Conservation (phyloP, 2,329 filamentous ascomycete species). For the Fusarium sororula region DNA sequence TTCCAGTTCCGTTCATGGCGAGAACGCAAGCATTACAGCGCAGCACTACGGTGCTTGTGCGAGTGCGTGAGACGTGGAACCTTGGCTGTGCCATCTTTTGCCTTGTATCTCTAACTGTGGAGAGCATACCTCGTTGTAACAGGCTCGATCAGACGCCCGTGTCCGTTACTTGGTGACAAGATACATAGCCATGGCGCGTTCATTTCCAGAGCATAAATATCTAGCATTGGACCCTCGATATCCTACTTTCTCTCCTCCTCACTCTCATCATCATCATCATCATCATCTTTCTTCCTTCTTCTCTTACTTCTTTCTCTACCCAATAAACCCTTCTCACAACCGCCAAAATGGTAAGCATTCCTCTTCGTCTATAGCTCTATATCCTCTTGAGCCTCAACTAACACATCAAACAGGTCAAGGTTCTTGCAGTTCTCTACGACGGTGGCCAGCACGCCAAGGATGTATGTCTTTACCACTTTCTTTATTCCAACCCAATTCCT, state of each 20-base stretch:
- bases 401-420: conserved; percentile 77
- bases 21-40: conserved; percentile 9
- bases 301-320: conserved; percentile 22
- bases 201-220: conserved; percentile 41
- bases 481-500: neutral
- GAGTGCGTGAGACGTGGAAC: conserved; percentile 33
- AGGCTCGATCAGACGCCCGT: conserved; percentile 21
- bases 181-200: conserved; percentile 22
- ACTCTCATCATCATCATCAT: conserved; percentile 32
- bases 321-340: conserved; percentile 28
- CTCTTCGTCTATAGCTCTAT: neutral
- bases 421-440: conserved; percentile 94
- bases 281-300: conserved; percentile 30
- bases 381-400: conserved; percentile 26
- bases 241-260: conserved; percentile 16
- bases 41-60: neutral
- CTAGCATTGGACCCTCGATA: conserved; percentile 29
- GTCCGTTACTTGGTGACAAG: conserved; percentile 19
- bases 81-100: conserved; percentile 22
- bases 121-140: conserved; percentile 15
- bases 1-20: conserved; percentile 29
- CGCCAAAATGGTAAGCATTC: conserved; percentile 43
- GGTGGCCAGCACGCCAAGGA: conserved; percentile 88
- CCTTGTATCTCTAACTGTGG: neutral
- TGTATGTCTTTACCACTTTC: conserved; percentile 58